These are phyloP conservation scores for Lyophyllum shimeji DNA, from an alignment of 768 basidiomycete species.

Conservation along the genomic window DNA sequence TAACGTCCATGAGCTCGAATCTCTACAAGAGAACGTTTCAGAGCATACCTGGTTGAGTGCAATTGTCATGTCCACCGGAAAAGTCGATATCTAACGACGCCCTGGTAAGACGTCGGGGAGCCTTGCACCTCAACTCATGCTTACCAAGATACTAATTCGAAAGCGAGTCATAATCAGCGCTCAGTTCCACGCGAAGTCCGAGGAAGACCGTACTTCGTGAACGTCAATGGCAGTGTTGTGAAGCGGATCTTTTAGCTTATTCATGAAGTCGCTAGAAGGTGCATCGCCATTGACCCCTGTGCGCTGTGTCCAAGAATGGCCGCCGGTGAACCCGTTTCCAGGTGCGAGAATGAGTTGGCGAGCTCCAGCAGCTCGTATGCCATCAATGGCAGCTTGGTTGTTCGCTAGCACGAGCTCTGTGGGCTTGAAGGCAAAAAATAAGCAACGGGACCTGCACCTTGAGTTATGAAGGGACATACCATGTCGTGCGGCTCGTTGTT, in stretches of 20 bases:
- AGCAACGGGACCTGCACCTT: background rate
- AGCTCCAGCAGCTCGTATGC: constrained; percentile 39
- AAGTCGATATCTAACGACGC: constrained; percentile 36
- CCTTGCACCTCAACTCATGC: background rate
- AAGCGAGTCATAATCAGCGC: background rate
- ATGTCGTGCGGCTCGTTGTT: constrained; percentile 49
- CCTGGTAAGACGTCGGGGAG: background rate
- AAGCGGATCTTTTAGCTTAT: constrained; percentile 38
- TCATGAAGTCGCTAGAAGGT: constrained; percentile 43
- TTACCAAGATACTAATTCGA: constrained; percentile 5
- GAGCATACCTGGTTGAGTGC: constrained; percentile 39
- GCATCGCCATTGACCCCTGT: constrained; percentile 30
- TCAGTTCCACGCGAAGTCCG: background rate
- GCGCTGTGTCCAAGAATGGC: constrained; percentile 41
- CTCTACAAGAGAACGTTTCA: background rate
- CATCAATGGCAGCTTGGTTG: constrained; percentile 44
- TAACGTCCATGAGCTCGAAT: background rate
- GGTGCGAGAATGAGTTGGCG: constrained; percentile 44
- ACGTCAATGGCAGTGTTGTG: constrained; percentile 45
- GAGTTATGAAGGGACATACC: constrained; percentile 24
- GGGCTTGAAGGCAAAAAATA: constrained; percentile 21
- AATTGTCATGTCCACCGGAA: constrained; percentile 40
- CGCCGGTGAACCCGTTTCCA: constrained; percentile 47
- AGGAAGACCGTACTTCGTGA: constrained; percentile 34
- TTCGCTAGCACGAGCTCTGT: constrained; percentile 41